Evolutionary conservation across 2,329 filamentous ascomycete species (phyloP).

Genomic region (Sporothrix phasma): DNA sequence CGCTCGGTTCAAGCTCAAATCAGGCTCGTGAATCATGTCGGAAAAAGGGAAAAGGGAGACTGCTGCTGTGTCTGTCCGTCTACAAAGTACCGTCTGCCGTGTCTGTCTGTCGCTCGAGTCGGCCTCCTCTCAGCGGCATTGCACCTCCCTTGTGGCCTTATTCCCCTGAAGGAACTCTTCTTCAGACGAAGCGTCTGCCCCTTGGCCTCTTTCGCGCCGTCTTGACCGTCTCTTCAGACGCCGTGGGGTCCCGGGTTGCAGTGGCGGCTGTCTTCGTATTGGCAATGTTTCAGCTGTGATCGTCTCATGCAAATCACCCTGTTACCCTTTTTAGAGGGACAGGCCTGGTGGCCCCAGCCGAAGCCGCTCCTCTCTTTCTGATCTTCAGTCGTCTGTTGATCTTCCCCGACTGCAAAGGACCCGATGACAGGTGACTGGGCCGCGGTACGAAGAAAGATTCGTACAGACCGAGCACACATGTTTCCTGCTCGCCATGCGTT

Average conservation of each 20-base stretch:
- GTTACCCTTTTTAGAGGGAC: not conserved
- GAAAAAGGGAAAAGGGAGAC: not conserved
- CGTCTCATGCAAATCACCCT: slow-evolving; percentile 11
- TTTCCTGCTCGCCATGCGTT: too few relatives aligned
- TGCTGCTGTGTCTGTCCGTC: too few relatives aligned
- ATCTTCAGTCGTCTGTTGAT: not conserved
- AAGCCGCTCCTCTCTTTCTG: not conserved
- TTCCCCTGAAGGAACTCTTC: not conserved
- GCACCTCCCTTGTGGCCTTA: not conserved
- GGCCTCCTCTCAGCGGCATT: not conserved
- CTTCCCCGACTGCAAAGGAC: not conserved
- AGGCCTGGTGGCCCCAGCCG: not conserved
- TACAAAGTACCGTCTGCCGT: not conserved
- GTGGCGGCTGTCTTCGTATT: slow-evolving; percentile 12
- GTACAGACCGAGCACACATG: too few relatives aligned
- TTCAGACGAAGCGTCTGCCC: not conserved
- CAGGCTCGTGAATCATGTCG: not conserved
- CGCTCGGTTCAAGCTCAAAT: not conserved
- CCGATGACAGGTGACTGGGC: not conserved
- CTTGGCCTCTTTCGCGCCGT: not conserved
- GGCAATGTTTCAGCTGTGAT: slow-evolving; percentile 13
- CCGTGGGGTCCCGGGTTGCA: slow-evolving; percentile 1
- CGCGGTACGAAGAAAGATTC: not conserved
- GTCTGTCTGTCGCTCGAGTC: not conserved
- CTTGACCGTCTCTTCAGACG: not conserved